Evolutionary conservation across 306 rosid genomes (phyloP).

Genomic region (Boehmeria nivea): DNA sequence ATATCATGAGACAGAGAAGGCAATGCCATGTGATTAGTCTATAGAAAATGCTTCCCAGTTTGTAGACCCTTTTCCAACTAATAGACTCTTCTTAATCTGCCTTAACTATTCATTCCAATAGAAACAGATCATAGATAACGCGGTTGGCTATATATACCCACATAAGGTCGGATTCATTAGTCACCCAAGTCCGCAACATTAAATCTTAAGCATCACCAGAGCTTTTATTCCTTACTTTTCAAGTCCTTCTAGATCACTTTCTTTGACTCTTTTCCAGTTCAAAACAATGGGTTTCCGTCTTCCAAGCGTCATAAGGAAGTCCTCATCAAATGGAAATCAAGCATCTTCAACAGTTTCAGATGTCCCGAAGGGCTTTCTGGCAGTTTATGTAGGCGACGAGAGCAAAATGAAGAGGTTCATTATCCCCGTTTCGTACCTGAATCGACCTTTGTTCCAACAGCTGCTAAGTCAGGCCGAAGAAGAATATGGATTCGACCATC

Average conservation of each 20-base stretch:
- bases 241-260: too few species aligned
- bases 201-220: too few species aligned
- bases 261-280: background rate
- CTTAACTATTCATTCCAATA: background rate
- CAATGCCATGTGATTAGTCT: background rate
- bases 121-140: background rate
- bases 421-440: conserved; percentile 41
- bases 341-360: background rate
- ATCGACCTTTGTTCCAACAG: conserved; percentile 33
- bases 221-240: too few species aligned
- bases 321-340: background rate
- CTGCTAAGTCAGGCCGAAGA: conserved; percentile 32
- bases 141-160: background rate
- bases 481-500: conserved; percentile 48
- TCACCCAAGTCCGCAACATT: too few species aligned
- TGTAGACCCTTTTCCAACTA: background rate
- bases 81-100: background rate
- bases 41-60: background rate
- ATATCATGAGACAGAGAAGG: background rate
- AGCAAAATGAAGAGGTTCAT: conserved; percentile 29
- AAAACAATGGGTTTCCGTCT: background rate
- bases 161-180: background rate
- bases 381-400: conserved; percentile 38
- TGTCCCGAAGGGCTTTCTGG: conserved; percentile 40
- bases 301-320: background rate